phyloP scores from a whole-genome alignment of 352 stramenopile species.

The Globisporangium nodosum region DNA sequence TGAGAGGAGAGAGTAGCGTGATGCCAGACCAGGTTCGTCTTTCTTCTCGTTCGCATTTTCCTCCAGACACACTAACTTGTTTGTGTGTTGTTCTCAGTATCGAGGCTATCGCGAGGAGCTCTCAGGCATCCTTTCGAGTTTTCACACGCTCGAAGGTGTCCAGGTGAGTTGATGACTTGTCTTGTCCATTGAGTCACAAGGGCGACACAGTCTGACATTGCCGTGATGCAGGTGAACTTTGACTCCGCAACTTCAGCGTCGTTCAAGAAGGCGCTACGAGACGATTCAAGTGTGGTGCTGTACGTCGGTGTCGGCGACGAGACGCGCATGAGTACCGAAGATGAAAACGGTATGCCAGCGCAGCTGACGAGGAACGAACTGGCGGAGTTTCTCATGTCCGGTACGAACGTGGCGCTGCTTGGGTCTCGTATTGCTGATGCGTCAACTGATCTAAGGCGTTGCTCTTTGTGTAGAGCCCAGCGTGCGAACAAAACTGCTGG shows the following conservation, averaged over 20 bases:
- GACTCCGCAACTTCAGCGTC: constrained; percentile 26
- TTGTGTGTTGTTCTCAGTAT: constrained; percentile 3
- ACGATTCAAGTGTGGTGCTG: constrained; percentile 29
- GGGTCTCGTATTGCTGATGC: neutral
- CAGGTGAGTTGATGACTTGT: constrained; percentile 18
- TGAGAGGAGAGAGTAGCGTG: neutral
- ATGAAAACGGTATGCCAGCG: constrained; percentile 24
- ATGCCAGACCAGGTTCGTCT: constrained; percentile 2
- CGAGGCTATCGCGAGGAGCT: constrained; percentile 46
- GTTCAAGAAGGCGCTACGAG: constrained; percentile 23
- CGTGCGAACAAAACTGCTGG: constrained; percentile 21
- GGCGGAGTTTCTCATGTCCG: constrained; percentile 19
- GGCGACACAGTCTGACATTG: neutral
- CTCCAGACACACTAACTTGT: neutral
- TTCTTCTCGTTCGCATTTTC: neutral
- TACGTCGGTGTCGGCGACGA: constrained; percentile 36
- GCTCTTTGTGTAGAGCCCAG: constrained; percentile 3
- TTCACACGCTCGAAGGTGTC: constrained; percentile 35
- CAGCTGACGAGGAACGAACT: constrained; percentile 26
- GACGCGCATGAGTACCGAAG: constrained; percentile 27
- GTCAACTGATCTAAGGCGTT: neutral
- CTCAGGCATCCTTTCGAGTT: constrained; percentile 32
- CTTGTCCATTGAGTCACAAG: neutral
- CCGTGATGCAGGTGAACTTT: constrained; percentile 21
- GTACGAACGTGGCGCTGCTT: constrained; percentile 9